Evolutionary conservation across 129 eudicot species (phyloP).

Genomic region (Helianthus annuus): HanXRQr2.0-SUNRISE NC_035443.2:38911701-38912200

Average conservation of each 20-base stretch:
- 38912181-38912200: background rate
- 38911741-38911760: too few species aligned
- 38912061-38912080: conserved; percentile 47
- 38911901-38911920: too few species aligned
- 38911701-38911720: too few species aligned
- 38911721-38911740: too few species aligned
- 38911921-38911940: too few species aligned
- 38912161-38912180: background rate
- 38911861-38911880: too few species aligned
- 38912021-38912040: conserved; percentile 60
- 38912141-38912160: background rate
- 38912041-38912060: conserved; percentile 63
- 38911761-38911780: too few species aligned
- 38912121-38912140: background rate
- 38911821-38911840: too few species aligned
- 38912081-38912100: conserved; percentile 47
- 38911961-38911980: background rate
- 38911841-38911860: too few species aligned
- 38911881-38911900: too few species aligned
- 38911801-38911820: too few species aligned
- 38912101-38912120: conserved; percentile 38
- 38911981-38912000: conserved; percentile 31
- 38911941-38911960: conserved; percentile 10
- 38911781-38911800: too few species aligned
- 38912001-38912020: conserved; percentile 22